Evolutionary conservation across 805 yeast species (phyloP).

Genomic region (Hanseniaspora mollemarum): DNA sequence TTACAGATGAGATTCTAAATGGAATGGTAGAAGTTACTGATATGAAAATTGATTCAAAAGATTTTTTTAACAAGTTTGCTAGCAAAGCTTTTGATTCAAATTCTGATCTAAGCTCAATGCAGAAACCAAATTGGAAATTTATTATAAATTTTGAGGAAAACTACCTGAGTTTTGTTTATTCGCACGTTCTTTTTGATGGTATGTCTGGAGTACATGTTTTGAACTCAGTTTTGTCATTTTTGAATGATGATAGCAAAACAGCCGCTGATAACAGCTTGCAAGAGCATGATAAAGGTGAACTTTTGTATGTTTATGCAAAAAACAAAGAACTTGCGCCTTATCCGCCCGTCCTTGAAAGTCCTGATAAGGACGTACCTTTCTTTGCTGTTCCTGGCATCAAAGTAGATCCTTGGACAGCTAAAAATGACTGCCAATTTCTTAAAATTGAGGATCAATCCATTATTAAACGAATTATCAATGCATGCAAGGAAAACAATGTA

Average conservation of each 20-base stretch:
- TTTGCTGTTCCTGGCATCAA: background rate
- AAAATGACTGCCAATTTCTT: background rate
- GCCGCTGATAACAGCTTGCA: background rate
- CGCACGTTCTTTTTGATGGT: slow-evolving; percentile 13
- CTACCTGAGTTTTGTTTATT: background rate
- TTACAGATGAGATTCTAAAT: background rate
- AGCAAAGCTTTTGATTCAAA: background rate
- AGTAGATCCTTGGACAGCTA: background rate
- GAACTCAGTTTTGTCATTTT: background rate
- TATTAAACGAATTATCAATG: background rate
- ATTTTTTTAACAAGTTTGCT: background rate
- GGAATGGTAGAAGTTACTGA: background rate
- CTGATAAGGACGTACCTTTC: background rate
- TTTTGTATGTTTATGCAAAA: background rate
- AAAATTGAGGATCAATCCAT: background rate
- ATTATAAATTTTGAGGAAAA: background rate
- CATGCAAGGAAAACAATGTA: background rate
- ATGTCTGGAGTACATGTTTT: slow-evolving; percentile 7
- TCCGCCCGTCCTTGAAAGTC: background rate
- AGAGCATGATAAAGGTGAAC: background rate
- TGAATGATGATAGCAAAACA: background rate
- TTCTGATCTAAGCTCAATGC: background rate
- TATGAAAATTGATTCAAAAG: background rate
- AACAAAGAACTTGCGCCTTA: background rate
- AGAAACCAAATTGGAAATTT: background rate